Evolutionary conservation across 176 grass and related monocot species (phyloP), one percentile per base, ranked within the genome.

Genomic region (Oryza brachyantha): DNA sequence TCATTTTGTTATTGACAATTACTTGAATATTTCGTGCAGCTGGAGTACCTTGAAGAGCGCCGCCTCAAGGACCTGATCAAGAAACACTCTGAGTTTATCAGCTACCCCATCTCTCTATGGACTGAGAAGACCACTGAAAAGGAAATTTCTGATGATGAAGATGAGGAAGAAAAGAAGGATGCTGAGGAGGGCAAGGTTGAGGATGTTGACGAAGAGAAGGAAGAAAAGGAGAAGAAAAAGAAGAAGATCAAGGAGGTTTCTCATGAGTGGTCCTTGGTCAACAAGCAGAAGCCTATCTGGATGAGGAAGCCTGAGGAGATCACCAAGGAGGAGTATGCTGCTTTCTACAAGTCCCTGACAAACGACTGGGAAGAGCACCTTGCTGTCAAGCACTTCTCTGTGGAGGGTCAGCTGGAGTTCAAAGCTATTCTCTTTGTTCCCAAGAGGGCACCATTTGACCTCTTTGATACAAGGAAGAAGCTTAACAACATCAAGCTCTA

Each of bases 231-330:
- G 16, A 95, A 95, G 71, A 95, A 99, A 45, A 99, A 99, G 86
- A 94, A 98, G 90, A 95, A 99, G 84, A 95, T 95, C 66, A 99
- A 99, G 96, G 96, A 99, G 83, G 92, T 99, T 28, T 99, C 92
- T 40, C 92, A 99, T 1, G 96, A 99, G 75, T 99, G 96, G 96
- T 77, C 88, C 25, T 60, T 93, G 59, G 59, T 99, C 37, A 99
- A 99, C 85, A 99, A 99, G 81, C 96, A 99, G 86, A 99, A 99
- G 75, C 92, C 96, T 0, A 91, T 99, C 57, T 99, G 96, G 96
- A 99, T 99, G 96, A 90, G 92, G 78, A 99, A 99, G 84, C 96
- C 96, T 41, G 95, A 98, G 75, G 96, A 98, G 73, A 98, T 94
- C 31, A 93, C 91, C 34, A 98, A 98, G 83, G 96, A 98, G 19